These are phyloP conservation scores for Phytopythium sindhum DNA, from an alignment of 352 stramenopile genomes.

Conservation along the genomic window DNA sequence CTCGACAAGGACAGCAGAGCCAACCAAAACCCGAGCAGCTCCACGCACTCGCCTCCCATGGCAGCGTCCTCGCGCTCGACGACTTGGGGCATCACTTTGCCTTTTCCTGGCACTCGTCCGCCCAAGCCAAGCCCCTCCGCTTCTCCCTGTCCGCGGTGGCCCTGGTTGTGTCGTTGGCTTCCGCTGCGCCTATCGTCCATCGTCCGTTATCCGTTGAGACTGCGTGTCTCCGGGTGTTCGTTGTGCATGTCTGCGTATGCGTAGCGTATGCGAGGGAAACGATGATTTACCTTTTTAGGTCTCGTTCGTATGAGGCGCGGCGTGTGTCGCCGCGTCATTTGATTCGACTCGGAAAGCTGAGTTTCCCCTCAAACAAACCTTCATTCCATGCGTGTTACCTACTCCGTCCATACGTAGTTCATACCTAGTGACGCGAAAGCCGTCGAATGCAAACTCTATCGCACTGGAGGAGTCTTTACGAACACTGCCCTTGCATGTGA, in stretches of 20 bases:
- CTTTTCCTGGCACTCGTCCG: background rate
- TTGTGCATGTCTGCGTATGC: background rate
- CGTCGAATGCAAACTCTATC: background rate
- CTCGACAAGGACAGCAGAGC: background rate
- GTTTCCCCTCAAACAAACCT: conserved; percentile 23
- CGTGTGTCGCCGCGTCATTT: conserved; percentile 22
- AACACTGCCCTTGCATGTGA: no score
- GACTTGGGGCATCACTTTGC: background rate
- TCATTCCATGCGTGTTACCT: background rate
- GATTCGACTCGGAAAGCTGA: conserved; percentile 60
- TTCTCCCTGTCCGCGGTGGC: no score
- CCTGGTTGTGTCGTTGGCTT: no score
- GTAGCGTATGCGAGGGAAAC: conserved; percentile 9
- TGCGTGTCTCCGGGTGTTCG: background rate
- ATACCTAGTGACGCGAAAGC: no score
- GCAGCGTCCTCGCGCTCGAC: background rate
- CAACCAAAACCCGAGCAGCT: background rate
- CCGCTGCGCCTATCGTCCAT: background rate
- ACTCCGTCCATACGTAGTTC: no score
- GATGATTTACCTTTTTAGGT: conserved; percentile 69
- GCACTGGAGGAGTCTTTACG: no score
- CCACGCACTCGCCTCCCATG: background rate
- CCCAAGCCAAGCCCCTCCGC: background rate
- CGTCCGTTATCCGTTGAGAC: background rate
- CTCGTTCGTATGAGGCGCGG: conserved; percentile 54